Conservation (phyloP, 2,329 filamentous ascomycete species). For the Zarea fungicola region DNA sequence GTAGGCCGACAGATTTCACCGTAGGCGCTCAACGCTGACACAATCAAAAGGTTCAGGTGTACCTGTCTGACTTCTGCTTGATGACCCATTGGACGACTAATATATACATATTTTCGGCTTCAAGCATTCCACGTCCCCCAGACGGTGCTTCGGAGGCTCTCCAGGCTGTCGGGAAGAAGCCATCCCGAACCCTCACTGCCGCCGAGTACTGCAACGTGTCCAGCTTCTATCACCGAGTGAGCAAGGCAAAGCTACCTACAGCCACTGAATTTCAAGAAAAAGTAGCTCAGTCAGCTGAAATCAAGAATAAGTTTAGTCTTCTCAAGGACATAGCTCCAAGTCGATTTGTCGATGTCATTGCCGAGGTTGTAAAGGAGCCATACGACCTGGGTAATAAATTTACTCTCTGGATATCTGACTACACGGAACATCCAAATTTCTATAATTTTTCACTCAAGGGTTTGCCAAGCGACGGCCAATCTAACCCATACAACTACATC, state of each 20-base stretch:
- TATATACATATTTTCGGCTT: constrained; percentile 20
- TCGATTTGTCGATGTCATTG: constrained; percentile 64
- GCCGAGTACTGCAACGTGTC: constrained; percentile 42
- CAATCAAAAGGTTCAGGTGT: constrained; percentile 36
- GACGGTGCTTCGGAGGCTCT: constrained; percentile 30
- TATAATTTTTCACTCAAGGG: constrained; percentile 40
- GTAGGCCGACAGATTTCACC: constrained; percentile 28
- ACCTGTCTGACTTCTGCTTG: constrained; percentile 33
- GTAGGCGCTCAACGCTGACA: neutral
- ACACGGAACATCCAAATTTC: constrained; percentile 65
- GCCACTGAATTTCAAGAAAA: constrained; percentile 37
- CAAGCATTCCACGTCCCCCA: constrained; percentile 36
- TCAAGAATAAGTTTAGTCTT: constrained; percentile 54
- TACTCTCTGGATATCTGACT: constrained; percentile 75
- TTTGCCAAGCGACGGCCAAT: constrained; percentile 23
- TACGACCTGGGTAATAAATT: constrained; percentile 40
- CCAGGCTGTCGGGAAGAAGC: constrained; percentile 17
- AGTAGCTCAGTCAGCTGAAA: constrained; percentile 34
- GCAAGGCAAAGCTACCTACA: constrained; percentile 40
- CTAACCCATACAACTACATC: constrained; percentile 46
- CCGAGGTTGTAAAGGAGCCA: constrained; percentile 58
- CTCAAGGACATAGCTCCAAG: constrained; percentile 56
- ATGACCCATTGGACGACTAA: constrained; percentile 37
- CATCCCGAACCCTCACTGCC: constrained; percentile 17
- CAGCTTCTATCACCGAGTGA: constrained; percentile 39